A percentile compares a stretch with the other conserved stretches of the same genome.
These are phyloP conservation scores for Adansonia gregorii DNA, from an alignment of 441 rosid genomes.

Conservation along the genomic window DNA sequence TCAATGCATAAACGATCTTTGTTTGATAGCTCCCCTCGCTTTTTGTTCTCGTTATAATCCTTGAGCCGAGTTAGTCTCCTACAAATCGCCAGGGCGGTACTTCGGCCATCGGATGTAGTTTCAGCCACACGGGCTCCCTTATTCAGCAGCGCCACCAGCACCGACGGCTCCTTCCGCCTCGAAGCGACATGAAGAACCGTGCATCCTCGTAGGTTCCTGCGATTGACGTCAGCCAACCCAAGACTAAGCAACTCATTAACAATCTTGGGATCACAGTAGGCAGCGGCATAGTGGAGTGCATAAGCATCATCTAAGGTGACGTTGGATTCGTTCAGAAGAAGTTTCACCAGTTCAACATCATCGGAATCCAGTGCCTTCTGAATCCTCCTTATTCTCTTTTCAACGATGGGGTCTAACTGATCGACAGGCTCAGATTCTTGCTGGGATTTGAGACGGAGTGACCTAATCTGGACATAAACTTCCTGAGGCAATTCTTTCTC, in stretches of 20 bases:
- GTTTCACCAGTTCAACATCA: slow-evolving; percentile 37
- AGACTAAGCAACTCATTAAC: slow-evolving; percentile 36
- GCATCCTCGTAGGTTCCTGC: slow-evolving; percentile 34
- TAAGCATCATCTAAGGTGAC: slow-evolving; percentile 40
- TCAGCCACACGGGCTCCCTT: slow-evolving; percentile 36
- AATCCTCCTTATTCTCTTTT: slow-evolving; percentile 35
- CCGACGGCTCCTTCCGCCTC: slow-evolving; percentile 39
- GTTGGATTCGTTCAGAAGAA: slow-evolving; percentile 38
- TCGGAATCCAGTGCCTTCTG: slow-evolving; percentile 46
- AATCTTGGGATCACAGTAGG: slow-evolving; percentile 44
- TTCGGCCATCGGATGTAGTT: slow-evolving; percentile 35
- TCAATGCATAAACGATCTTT: slow-evolving; percentile 40
- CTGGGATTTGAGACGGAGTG: slow-evolving; percentile 30
- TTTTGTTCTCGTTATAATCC: slow-evolving; percentile 35
- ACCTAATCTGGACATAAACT: slow-evolving; percentile 28
- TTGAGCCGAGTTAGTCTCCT: slow-evolving; percentile 39
- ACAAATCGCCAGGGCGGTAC: slow-evolving; percentile 35
- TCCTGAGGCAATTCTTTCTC: slow-evolving; percentile 41
- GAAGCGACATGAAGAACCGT: slow-evolving; percentile 43
- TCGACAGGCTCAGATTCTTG: slow-evolving; percentile 21
- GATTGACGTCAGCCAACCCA: slow-evolving; percentile 31
- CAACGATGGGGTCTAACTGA: slow-evolving; percentile 19
- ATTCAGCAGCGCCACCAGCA: slow-evolving; percentile 36
- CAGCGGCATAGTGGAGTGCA: slow-evolving; percentile 46
- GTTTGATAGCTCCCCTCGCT: slow-evolving; percentile 38